phyloP scores from a whole-genome alignment of 108 stramenopile species.

The Discostella pseudostelligera region DNA sequence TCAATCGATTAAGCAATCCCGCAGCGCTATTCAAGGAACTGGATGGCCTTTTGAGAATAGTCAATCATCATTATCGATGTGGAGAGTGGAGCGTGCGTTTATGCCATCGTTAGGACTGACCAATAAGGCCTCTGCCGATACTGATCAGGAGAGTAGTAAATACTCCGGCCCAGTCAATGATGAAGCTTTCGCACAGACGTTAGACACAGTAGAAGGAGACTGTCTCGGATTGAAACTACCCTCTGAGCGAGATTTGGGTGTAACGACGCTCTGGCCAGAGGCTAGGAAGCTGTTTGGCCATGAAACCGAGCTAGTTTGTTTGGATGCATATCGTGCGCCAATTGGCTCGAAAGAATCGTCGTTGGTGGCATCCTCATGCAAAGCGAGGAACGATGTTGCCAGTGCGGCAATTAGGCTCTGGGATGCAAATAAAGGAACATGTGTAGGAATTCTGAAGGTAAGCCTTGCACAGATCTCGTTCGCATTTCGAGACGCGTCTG shows the following conservation, averaged over 20 bases:
- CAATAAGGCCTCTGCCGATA: slow-evolving; percentile 75
- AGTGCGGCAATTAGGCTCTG: slow-evolving; percentile 80
- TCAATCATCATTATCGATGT: slow-evolving; percentile 3
- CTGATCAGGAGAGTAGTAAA: slow-evolving; percentile 35
- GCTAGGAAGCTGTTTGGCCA: slow-evolving; percentile 81
- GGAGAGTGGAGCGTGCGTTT: slow-evolving; percentile 81
- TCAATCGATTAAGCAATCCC: slow-evolving; percentile 22
- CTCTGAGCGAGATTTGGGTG: slow-evolving; percentile 81
- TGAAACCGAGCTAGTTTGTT: slow-evolving; percentile 73
- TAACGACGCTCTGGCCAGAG: slow-evolving; percentile 84
- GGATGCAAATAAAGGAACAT: slow-evolving; percentile 65
- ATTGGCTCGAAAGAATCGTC: slow-evolving; percentile 26
- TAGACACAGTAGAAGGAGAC: slow-evolving; percentile 14
- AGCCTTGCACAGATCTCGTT: no score
- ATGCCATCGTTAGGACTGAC: slow-evolving; percentile 85
- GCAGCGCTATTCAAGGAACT: slow-evolving; percentile 12
- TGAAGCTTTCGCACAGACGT: slow-evolving; percentile 18
- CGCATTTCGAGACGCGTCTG: no score
- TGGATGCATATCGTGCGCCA: slow-evolving; percentile 62
- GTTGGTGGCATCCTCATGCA: slow-evolving; percentile 81
- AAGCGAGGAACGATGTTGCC: slow-evolving; percentile 76
- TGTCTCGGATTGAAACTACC: slow-evolving; percentile 51
- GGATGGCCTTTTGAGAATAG: slow-evolving; percentile 17
- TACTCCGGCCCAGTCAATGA: slow-evolving; percentile 32
- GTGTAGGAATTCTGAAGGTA: slow-evolving; percentile 62